Percentiles rank a stretch among this genome's conserved stretches.
phyloP scores from a whole-genome alignment of 2,329 filamentous ascomycete species.

The Phialophora chinensis region DNA sequence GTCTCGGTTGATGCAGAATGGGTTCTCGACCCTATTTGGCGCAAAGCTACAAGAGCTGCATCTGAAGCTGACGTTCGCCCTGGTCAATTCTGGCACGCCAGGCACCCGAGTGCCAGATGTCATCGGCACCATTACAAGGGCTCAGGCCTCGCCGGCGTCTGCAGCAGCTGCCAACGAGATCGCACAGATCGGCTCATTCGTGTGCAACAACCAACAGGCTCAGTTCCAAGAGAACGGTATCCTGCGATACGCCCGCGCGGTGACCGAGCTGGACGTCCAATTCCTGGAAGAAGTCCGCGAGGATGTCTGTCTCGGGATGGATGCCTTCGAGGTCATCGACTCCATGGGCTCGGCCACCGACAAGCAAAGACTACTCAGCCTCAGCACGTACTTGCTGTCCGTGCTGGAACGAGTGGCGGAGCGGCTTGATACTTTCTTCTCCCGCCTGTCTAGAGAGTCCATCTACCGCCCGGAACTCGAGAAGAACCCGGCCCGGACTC shows the following conservation, averaged over 20 bases:
- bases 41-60: conserved; percentile 30
- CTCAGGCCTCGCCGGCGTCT: conserved; percentile 20
- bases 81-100: conserved; percentile 23
- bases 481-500: conserved; percentile 58
- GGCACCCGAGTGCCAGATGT: conserved; percentile 27
- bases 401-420: conserved; percentile 61
- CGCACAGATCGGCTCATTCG: conserved; percentile 26
- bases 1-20: conserved; percentile 28
- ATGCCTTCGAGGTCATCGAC: conserved; percentile 59
- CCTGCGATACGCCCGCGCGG: conserved; percentile 25
- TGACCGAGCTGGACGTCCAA: conserved; percentile 29
- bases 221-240: conserved; percentile 29
- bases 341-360: conserved; percentile 50
- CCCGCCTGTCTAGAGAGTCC: conserved; percentile 56
- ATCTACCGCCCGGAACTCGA: conserved; percentile 61
- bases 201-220: conserved; percentile 29
- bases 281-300: conserved; percentile 29
- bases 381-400: conserved; percentile 56
- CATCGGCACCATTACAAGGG: conserved; percentile 30
- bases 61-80: conserved; percentile 27
- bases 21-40: conserved; percentile 28
- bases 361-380: conserved; percentile 48
- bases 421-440: conserved; percentile 59
- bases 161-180: conserved; percentile 24
- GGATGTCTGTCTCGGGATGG: conserved; percentile 53